Conservation (phyloP, 208 protist genomes). For the Leishmania tarentolae region DNA sequence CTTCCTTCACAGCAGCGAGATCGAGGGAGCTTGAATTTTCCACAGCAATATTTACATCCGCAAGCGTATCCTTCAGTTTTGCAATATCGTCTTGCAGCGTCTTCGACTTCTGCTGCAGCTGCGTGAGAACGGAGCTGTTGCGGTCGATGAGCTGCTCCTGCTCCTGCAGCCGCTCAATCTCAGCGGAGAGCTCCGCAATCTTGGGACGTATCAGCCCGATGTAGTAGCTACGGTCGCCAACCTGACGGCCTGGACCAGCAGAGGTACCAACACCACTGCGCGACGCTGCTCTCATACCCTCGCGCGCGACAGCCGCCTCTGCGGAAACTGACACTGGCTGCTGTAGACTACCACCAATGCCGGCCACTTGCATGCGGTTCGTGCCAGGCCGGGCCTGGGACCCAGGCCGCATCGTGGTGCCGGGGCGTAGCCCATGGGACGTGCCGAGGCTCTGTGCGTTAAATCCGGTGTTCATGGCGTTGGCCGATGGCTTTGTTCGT, state of each 20-base stretch:
- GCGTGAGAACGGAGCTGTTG: constrained; percentile 67
- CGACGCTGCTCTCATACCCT: constrained; percentile 85
- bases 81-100: constrained; percentile 72
- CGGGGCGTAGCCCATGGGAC: constrained; percentile 53
- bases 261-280: constrained; percentile 63
- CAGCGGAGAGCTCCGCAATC: constrained; percentile 83
- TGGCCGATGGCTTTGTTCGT: background rate
- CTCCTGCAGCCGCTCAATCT: constrained; percentile 87
- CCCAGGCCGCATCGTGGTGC: constrained; percentile 74
- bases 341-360: constrained; percentile 81
- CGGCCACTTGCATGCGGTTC: constrained; percentile 66
- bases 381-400: constrained; percentile 70
- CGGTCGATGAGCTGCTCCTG: constrained; percentile 85
- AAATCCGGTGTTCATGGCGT: constrained; percentile 25
- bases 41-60: constrained; percentile 71
- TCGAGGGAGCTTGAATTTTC: constrained; percentile 58
- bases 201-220: constrained; percentile 88
- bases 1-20: constrained; percentile 66
- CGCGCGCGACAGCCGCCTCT: constrained; percentile 69
- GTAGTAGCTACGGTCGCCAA: constrained; percentile 91
- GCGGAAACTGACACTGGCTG: constrained; percentile 75
- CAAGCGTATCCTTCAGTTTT: constrained; percentile 76
- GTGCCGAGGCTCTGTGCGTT: constrained; percentile 28
- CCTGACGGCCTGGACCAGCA: constrained; percentile 83
- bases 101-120: constrained; percentile 83